A percentile compares a stretch with the other conserved stretches of the same genome.
phyloP scores from a whole-genome alignment of 2,329 filamentous ascomycete species.

The Aspergillus sergii region DNA sequence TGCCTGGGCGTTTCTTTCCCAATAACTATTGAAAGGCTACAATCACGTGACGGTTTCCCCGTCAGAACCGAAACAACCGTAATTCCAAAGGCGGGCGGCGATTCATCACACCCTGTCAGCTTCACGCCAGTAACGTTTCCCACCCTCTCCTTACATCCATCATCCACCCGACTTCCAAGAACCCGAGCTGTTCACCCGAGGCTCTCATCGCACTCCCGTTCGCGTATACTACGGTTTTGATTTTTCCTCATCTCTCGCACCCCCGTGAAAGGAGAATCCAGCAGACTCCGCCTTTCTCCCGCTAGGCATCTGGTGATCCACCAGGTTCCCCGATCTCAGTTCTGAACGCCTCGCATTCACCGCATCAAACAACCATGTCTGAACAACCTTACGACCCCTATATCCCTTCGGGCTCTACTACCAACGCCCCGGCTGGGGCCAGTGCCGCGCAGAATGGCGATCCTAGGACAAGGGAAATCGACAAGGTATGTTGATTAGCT shows the following conservation, averaged over 20 bases:
- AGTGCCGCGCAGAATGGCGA: constrained; percentile 59
- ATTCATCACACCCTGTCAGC: constrained; percentile 30
- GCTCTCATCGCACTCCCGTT: constrained; percentile 3
- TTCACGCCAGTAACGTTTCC: constrained; percentile 20
- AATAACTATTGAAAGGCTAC: not conserved
- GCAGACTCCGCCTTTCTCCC: constrained; percentile 16
- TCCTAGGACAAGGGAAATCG: constrained; percentile 71
- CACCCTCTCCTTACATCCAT: constrained; percentile 10
- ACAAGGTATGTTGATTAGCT: constrained; percentile 70
- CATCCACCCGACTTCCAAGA: constrained; percentile 10
- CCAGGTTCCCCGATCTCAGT: constrained; percentile 18
- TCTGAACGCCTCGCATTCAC: constrained; percentile 14
- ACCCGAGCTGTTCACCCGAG: not conserved
- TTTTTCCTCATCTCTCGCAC: constrained; percentile 3
- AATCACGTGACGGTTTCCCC: constrained; percentile 28
- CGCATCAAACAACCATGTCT: constrained; percentile 50
- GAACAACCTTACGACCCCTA: constrained; percentile 83
- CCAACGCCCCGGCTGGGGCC: constrained; percentile 42
- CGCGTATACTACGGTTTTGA: constrained; percentile 6
- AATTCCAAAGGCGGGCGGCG: constrained; percentile 28
- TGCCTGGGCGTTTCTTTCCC: constrained; percentile 21
- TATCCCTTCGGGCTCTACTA: constrained; percentile 69
- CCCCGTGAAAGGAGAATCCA: constrained; percentile 16
- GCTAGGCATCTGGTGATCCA: constrained; percentile 22
- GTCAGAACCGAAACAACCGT: constrained; percentile 28